A percentile compares a stretch with the other conserved stretches of the same genome.
These are phyloP conservation scores for Yamadazyma dushanensis DNA, from an alignment of 1,139 yeast species.

Conservation along the genomic window DNA sequence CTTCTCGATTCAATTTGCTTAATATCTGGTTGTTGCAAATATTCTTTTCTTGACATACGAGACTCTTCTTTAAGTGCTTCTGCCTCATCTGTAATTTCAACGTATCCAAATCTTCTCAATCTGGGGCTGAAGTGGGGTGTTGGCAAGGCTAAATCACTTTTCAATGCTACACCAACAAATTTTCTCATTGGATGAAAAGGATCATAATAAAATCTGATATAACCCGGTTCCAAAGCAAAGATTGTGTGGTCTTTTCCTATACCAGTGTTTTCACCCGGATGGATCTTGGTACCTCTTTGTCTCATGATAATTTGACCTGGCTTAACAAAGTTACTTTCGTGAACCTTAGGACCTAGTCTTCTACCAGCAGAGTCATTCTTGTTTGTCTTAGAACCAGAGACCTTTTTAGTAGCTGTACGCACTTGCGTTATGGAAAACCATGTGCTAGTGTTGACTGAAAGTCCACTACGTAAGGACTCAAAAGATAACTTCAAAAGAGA, in stretches of 20 bases:
- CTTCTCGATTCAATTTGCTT: constrained; percentile 31
- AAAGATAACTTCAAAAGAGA: not conserved
- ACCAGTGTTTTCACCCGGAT: constrained; percentile 90
- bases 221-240: constrained; percentile 90
- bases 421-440: constrained; percentile 25
- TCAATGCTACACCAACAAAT: constrained; percentile 84
- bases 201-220: constrained; percentile 84
- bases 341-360: constrained; percentile 85
- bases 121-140: constrained; percentile 89
- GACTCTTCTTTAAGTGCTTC: constrained; percentile 58
- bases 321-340: constrained; percentile 65
- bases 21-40: constrained; percentile 51
- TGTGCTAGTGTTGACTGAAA: not conserved
- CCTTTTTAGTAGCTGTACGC: constrained; percentile 91
- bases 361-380: constrained; percentile 96
- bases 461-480: not conserved
- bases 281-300: constrained; percentile 95
- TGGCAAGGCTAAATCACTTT: constrained; percentile 66
- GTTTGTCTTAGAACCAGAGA: constrained; percentile 89
- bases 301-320: constrained; percentile 92
- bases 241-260: constrained; percentile 95
- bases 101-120: constrained; percentile 79
- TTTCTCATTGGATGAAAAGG: constrained; percentile 97
- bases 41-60: constrained; percentile 63
- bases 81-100: constrained; percentile 48